Evolutionary conservation across 202 grass and related monocot genomes (phyloP).

Genomic region (Zizania palustris): DNA sequence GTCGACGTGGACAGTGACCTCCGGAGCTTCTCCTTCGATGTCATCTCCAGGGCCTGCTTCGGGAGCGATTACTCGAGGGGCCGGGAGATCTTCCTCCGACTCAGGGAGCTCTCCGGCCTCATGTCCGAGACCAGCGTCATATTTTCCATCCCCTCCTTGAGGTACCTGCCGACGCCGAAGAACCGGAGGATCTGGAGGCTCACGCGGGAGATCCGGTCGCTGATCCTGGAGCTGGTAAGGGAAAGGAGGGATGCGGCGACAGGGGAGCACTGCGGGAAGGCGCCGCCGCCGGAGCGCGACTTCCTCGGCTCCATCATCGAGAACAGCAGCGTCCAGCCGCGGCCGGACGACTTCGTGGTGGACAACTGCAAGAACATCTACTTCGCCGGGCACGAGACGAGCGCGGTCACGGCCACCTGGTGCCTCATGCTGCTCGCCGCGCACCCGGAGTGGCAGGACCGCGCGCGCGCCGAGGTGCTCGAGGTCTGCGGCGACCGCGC

Average conservation of each 20-base stretch:
- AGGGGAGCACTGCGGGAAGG: background rate
- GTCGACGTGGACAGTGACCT: conserved; percentile 66
- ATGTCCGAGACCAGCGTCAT: conserved; percentile 63
- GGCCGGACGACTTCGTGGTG: conserved; percentile 69
- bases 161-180: conserved; percentile 53
- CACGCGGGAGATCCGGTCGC: conserved; percentile 57
- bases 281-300: conserved; percentile 4
- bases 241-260: conserved; percentile 10
- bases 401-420: conserved; percentile 72
- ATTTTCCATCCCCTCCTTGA: conserved; percentile 65
- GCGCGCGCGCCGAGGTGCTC: conserved; percentile 59
- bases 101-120: conserved; percentile 57
- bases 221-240: conserved; percentile 62
- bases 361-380: conserved; percentile 98
- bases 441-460: conserved; percentile 76
- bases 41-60: conserved; percentile 74
- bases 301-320: conserved; percentile 65
- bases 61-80: conserved; percentile 61
- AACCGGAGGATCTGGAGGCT: conserved; percentile 60
- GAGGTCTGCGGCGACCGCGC: conserved; percentile 18
- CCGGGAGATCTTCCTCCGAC: conserved; percentile 65
- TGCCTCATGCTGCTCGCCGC: conserved; percentile 80
- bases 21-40: conserved; percentile 78
- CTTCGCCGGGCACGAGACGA: conserved; percentile 85
- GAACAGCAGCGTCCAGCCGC: conserved; percentile 37